phyloP scores from a whole-genome alignment of 306 rosid species.

The Phaseolus lunatus region DNA sequence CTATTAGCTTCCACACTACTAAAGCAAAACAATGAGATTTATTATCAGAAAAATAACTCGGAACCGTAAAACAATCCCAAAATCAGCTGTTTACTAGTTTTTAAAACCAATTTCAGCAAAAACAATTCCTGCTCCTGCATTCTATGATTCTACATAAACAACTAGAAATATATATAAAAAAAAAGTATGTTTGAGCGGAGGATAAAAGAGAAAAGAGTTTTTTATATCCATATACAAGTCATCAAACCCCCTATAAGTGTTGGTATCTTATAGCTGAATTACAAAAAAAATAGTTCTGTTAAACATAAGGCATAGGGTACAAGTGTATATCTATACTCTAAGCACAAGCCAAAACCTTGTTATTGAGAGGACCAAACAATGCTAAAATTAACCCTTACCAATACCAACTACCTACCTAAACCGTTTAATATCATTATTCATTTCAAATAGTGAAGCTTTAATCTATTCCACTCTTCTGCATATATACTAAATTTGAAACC shows the following conservation, averaged over 20 bases:
- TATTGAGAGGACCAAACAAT: background rate
- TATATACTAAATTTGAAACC: background rate
- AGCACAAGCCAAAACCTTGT: background rate
- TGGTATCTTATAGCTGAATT: background rate
- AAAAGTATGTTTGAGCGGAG: no score
- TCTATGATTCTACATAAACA: no score
- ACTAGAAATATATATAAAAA: no score
- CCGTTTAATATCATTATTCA: background rate
- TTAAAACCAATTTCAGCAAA: background rate
- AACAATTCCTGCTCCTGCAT: background rate
- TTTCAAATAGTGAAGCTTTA: background rate
- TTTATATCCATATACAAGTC: no score
- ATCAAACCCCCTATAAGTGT: no score
- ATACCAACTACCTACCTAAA: background rate
- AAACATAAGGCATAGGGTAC: slow-evolving; percentile 3
- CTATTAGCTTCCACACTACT: background rate
- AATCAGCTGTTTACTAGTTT: slow-evolving; percentile 4
- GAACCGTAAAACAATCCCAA: background rate
- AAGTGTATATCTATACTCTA: background rate
- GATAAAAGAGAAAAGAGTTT: no score
- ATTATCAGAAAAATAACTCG: background rate
- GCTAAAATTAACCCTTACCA: background rate
- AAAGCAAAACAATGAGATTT: background rate
- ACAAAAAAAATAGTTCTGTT: background rate
- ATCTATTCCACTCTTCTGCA: background rate